Evolutionary conservation across 805 yeast genomes (phyloP).

Genomic region (Saturnispora zaruensis): DNA sequence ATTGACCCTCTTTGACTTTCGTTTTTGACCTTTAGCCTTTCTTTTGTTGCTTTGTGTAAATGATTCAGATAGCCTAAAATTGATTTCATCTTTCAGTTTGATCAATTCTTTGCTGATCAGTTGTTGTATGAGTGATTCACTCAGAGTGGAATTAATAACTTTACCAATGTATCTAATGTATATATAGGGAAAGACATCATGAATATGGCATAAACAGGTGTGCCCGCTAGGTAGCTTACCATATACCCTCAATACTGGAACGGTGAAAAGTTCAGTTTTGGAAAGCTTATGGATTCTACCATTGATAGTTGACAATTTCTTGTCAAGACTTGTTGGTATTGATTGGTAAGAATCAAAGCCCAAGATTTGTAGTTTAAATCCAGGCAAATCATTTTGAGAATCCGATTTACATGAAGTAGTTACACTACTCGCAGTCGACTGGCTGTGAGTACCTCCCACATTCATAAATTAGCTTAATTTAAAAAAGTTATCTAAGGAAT

Average conservation of each 20-base stretch:
- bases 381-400: constrained; percentile 2
- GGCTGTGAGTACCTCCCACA: not conserved
- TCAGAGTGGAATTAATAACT: not conserved
- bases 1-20: not conserved
- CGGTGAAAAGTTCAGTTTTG: constrained; percentile 33
- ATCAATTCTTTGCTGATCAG: constrained; percentile 22
- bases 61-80: constrained; percentile 29
- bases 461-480: not conserved
- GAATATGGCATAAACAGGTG: constrained; percentile 61
- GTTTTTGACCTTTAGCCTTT: not conserved
- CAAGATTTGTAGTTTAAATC: constrained; percentile 47
- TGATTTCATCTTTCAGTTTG: constrained; percentile 12
- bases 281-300: constrained; percentile 12
- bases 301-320: constrained; percentile 28
- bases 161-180: constrained; percentile 33
- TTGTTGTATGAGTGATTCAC: constrained; percentile 24
- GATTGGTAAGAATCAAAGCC: constrained; percentile 59
- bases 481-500: not conserved
- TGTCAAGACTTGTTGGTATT: constrained; percentile 48
- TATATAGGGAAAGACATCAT: constrained; percentile 77
- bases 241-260: constrained; percentile 71
- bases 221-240: constrained; percentile 61
- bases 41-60: constrained; percentile 21
- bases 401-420: not conserved
- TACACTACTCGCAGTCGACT: not conserved